These are phyloP conservation scores for Malus orientalis DNA, from an alignment of 306 rosid species.

Conservation along the genomic window DNA sequence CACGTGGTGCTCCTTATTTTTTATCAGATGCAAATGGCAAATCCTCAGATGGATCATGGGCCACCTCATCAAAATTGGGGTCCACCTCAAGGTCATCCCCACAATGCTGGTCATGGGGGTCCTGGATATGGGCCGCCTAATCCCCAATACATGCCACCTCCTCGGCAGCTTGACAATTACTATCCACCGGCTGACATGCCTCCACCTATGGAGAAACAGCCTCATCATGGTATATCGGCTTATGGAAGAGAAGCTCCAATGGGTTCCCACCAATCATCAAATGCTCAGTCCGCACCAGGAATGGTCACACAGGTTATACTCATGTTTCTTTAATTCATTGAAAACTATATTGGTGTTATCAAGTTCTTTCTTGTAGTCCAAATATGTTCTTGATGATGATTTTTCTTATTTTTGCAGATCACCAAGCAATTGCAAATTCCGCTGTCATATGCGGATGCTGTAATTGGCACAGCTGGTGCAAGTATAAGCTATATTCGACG, in stretches of 20 bases:
- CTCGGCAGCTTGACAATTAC: slow-evolving; percentile 68
- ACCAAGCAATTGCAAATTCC: slow-evolving; percentile 96
- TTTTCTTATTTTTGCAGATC: slow-evolving; percentile 46
- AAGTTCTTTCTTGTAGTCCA: background rate
- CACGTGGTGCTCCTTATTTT: background rate
- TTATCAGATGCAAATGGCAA: slow-evolving; percentile 79
- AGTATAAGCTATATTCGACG: slow-evolving; percentile 94
- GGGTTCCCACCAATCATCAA: slow-evolving; percentile 58
- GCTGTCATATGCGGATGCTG: slow-evolving; percentile 91
- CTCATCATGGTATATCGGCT: slow-evolving; percentile 95
- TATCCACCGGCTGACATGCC: slow-evolving; percentile 70
- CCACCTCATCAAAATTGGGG: slow-evolving; percentile 92
- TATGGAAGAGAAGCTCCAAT: slow-evolving; percentile 82
- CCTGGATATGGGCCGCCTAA: slow-evolving; percentile 75
- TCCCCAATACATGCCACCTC: slow-evolving; percentile 83
- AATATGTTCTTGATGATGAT: background rate
- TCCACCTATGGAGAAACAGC: slow-evolving; percentile 75
- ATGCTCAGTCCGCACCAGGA: slow-evolving; percentile 71
- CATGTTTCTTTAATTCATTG: background rate
- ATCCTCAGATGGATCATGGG: slow-evolving; percentile 56
- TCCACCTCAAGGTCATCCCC: slow-evolving; percentile 74
- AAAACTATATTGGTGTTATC: background rate
- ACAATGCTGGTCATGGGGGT: slow-evolving; percentile 66
- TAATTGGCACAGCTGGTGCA: slow-evolving; percentile 91
- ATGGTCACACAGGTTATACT: slow-evolving; percentile 74